Evolutionary conservation across 805 yeast species (phyloP), one percentile per base, ranked within the genome.

Genomic region (Blastobotrys terrestris): DNA sequence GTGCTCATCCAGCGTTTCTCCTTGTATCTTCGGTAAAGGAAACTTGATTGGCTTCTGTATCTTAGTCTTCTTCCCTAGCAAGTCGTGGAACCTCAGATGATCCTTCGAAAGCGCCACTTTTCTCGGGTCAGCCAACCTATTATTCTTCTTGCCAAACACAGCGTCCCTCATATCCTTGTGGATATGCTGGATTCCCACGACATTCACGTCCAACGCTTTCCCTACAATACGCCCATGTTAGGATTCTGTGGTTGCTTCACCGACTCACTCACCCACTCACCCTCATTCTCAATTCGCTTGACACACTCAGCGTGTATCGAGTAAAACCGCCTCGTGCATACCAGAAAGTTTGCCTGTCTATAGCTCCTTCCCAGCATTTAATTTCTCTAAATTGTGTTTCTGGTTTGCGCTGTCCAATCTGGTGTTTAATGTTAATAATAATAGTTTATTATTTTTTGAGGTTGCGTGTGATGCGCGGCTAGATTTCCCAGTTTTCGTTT

Each of bases 1-100:
- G 72, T 94, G 99, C 62, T 88, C 96, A 63, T 87, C 95, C 5
- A 94, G 67, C 5, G 82, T 71, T 3, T 31, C 26, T 0, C 98
- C 99, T 49, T 83, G 81, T n/a, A 92, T 65, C 20, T 70, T 67
- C 0, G 99, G 99, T 13, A 91, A 64, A 62, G 55, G 44, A 40
- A 85, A 74, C 14, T 46, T 51, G 15, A 57, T 50, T 0, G 95
- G 91, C 1, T 75, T 77, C 1, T 75, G 67, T 1, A 80, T 67
- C 1, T 78, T 76, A 1, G 96, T 87, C 56, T 79, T 78, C 62
- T 87, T 89, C 1, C 94, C 94, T 31, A 85, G 68, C n/a, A 91
- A 72, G 1, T 81, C 81, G 62, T 88, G 85, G 16, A 74, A 71
- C 16, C 69, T 65, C 21, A 91, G 71, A 61, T 85, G 87, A 16